A percentile compares a stretch with the other conserved stretches of the same genome.
These are phyloP conservation scores for Mycena polygramma DNA, from an alignment of 768 basidiomycete species.

Conservation along the genomic window DNA sequence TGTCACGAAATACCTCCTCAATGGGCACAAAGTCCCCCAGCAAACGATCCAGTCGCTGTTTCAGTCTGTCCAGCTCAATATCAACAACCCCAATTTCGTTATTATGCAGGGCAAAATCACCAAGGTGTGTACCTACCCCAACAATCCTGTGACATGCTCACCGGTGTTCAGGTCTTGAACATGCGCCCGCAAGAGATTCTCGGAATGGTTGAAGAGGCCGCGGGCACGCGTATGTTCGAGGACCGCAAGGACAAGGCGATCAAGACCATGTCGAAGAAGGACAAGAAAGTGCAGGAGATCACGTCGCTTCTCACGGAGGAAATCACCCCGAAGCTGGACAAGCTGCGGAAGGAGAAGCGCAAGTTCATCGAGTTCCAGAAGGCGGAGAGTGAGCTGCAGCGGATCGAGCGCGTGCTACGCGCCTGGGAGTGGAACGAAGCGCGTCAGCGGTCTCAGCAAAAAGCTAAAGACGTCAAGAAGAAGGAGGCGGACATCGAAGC, in stretches of 20 bases:
- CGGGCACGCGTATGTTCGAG: constrained; percentile 99
- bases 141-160: background rate
- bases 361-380: constrained; percentile 93
- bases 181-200: constrained; percentile 99
- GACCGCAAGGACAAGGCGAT: constrained; percentile 97
- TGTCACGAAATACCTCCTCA: constrained; percentile 93
- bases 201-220: constrained; percentile 98
- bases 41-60: constrained; percentile 90
- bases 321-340: constrained; percentile 94
- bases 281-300: constrained; percentile 94
- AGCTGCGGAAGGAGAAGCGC: constrained; percentile 89
- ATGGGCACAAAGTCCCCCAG: constrained; percentile 94
- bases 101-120: constrained; percentile 99
- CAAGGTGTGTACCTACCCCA: constrained; percentile 66
- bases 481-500: constrained; percentile 64
- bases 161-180: constrained; percentile 77
- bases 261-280: constrained; percentile 97
- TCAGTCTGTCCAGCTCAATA: constrained; percentile 97
- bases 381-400: constrained; percentile 87
- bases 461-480: constrained; percentile 66
- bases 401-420: constrained; percentile 81
- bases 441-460: constrained; percentile 63
- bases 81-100: constrained; percentile 99
- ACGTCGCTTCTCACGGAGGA: constrained; percentile 85
- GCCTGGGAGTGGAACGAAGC: constrained; percentile 91